phyloP scores from a whole-genome alignment of 2,329 filamentous ascomycete genomes.

The Fusarium marasasianum region DNA sequence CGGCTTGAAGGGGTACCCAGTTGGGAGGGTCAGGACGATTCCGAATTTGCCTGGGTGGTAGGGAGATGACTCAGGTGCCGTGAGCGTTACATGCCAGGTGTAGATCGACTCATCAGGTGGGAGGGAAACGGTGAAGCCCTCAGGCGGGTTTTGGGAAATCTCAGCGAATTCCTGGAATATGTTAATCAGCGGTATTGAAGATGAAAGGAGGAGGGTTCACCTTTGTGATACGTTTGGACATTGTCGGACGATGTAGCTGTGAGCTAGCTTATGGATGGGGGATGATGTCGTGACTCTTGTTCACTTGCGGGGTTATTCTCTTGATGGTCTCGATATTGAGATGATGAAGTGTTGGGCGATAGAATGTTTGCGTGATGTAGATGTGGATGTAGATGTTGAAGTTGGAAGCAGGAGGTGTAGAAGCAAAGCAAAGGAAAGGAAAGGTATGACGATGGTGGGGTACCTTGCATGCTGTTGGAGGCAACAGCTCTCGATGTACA shows the following conservation, averaged over 20 bases:
- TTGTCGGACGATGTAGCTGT: slow-evolving; percentile 34
- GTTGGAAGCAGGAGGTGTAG: slow-evolving; percentile 11
- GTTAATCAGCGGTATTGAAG: slow-evolving; percentile 4
- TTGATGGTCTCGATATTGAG: not conserved
- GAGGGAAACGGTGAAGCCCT: slow-evolving; percentile 58
- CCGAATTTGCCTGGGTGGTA: slow-evolving; percentile 77
- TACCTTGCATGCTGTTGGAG: not conserved
- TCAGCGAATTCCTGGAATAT: slow-evolving; percentile 61
- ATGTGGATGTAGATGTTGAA: not conserved
- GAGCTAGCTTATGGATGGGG: not conserved
- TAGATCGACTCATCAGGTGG: slow-evolving; percentile 59
- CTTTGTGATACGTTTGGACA: slow-evolving; percentile 60
- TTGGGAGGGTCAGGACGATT: slow-evolving; percentile 76
- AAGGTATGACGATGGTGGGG: slow-evolving; percentile 38
- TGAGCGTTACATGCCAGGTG: slow-evolving; percentile 61
- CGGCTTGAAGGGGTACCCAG: slow-evolving; percentile 90
- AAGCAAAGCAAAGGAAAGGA: slow-evolving; percentile 6
- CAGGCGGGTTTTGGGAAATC: slow-evolving; percentile 57
- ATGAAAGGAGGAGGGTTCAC: slow-evolving; percentile 35
- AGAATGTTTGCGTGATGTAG: not conserved
- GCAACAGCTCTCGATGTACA: not conserved
- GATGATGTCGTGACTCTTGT: not conserved
- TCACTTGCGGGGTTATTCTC: not conserved
- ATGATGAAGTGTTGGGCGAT: not conserved
- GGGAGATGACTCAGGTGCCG: slow-evolving; percentile 55